Percentiles rank a stretch among this genome's conserved stretches.
phyloP scores from a whole-genome alignment of 2,329 filamentous ascomycete genomes.

The Fusarium anthophilum region DNA sequence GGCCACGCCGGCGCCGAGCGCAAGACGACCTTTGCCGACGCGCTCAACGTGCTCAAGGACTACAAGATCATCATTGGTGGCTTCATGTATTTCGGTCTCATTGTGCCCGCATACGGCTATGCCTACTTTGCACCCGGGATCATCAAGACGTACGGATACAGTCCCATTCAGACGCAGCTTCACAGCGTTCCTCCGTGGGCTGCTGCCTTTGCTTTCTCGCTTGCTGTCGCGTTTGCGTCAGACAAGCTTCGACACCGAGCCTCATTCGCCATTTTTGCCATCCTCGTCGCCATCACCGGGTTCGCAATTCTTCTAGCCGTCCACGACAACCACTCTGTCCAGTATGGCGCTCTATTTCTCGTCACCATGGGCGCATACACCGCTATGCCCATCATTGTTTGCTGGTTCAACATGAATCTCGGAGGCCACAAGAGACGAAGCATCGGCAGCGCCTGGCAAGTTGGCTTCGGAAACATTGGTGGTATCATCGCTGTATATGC shows the following conservation, averaged over 20 bases:
- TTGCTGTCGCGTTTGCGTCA: slow-evolving; percentile 76
- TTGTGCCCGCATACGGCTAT: slow-evolving; percentile 81
- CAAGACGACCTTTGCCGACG: slow-evolving; percentile 66
- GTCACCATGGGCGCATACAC: slow-evolving; percentile 82
- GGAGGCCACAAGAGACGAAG: slow-evolving; percentile 76
- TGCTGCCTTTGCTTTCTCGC: slow-evolving; percentile 80
- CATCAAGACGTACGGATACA: slow-evolving; percentile 72
- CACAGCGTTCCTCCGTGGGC: slow-evolving; percentile 68
- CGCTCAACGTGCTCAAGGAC: slow-evolving; percentile 74
- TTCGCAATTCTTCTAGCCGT: slow-evolving; percentile 79
- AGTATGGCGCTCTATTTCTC: slow-evolving; percentile 86
- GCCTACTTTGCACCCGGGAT: slow-evolving; percentile 82
- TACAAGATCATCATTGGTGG: slow-evolving; percentile 78
- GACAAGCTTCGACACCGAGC: slow-evolving; percentile 80
- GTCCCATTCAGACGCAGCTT: slow-evolving; percentile 65
- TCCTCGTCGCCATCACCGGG: slow-evolving; percentile 75
- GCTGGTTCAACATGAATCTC: slow-evolving; percentile 85
- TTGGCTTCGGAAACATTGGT: slow-evolving; percentile 82
- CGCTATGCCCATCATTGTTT: slow-evolving; percentile 89
- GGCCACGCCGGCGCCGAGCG: slow-evolving; percentile 72
- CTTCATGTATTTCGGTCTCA: slow-evolving; percentile 83
- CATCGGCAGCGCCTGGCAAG: slow-evolving; percentile 79
- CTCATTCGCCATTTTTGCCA: slow-evolving; percentile 74
- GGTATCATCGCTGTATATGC: slow-evolving; percentile 81
- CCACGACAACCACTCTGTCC: slow-evolving; percentile 70